A percentile compares a stretch with the other conserved stretches of the same genome.
phyloP scores from a whole-genome alignment of 2,329 filamentous ascomycete species.

The Fusarium napiforme region DNA sequence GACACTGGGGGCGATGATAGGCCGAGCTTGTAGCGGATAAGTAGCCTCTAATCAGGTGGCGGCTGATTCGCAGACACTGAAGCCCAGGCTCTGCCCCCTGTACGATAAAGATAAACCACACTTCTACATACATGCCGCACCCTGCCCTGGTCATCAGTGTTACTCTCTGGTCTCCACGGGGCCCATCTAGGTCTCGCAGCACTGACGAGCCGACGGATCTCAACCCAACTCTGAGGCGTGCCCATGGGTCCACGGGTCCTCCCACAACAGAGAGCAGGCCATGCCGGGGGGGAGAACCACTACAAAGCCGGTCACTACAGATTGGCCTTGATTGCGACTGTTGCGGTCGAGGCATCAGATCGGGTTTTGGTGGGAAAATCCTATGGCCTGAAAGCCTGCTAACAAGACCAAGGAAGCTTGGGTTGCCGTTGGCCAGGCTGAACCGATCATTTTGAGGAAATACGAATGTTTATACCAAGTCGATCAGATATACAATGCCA shows the following conservation, averaged over 20 bases:
- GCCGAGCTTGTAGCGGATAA: slow-evolving; percentile 31
- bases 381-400: slow-evolving; percentile 4
- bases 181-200: slow-evolving; percentile 54
- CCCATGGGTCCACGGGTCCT: slow-evolving; percentile 45
- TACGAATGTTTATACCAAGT: neutral
- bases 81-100: neutral
- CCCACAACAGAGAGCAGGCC: slow-evolving; percentile 41
- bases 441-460: slow-evolving; percentile 2
- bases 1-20: slow-evolving; percentile 52
- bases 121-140: slow-evolving; percentile 50
- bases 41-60: slow-evolving; percentile 43
- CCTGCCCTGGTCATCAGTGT: slow-evolving; percentile 48
- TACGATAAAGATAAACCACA: slow-evolving; percentile 43
- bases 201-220: slow-evolving; percentile 53
- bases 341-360: slow-evolving; percentile 15
- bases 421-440: neutral
- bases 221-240: slow-evolving; percentile 52
- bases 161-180: slow-evolving; percentile 51
- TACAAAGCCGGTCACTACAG: slow-evolving; percentile 30
- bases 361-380: slow-evolving; percentile 22
- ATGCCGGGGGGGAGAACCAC: slow-evolving; percentile 31
- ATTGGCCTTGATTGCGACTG: slow-evolving; percentile 8
- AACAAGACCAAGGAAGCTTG: slow-evolving; percentile 5
- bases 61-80: slow-evolving; percentile 10
- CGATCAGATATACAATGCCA: neutral